Evolutionary conservation across 2,329 filamentous ascomycete species (phyloP), one percentile per base, ranked within the genome.

Genomic region (Aspergillus sergii): DNA sequence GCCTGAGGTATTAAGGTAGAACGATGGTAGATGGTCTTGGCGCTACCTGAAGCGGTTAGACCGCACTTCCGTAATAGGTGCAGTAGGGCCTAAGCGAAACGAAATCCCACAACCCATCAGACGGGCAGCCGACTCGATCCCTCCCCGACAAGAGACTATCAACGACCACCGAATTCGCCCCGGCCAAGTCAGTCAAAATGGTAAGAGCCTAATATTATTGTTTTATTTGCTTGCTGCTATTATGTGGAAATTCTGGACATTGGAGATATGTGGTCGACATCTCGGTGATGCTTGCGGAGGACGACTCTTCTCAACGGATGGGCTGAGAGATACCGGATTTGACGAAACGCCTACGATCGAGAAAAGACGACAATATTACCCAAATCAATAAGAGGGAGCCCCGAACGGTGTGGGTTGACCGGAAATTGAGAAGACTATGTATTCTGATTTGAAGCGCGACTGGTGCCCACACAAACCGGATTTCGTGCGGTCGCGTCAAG

Each of bases 181-280:
- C 78, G 78, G 78, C 75, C 76, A 79, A 78, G 69, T 77, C 78
- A 78, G 78, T 79, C 78, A 81, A 80, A 79, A 81, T 81, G 79
- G 79, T 81, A 81, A 80, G 79, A 64, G 66, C 51, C 53, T 59
- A 61, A 61, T 43, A 66, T 61, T 48, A 60, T 68, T 68, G 58
- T 56, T 62, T 51, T 62, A 26, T 67, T 66, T 67, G 54, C 62
- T 66, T 63, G 60, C 63, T 70, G 66, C 67, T 69, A 64, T 68
- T 60, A 63, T 70, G 64, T 46, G 51, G 56, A 51, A 48, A 48
- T 46, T 45, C 67, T 68, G 67, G 61, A 62, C 59, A 60, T 69
- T 67, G 69, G 71, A 72, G 65, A 66, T 66, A 51, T 62, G 45
- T 63, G 55, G 59, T 64, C 63, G 66, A 64, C 39, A 41, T 57